Base-by-base conservation (phyloP, 192 early-diverging fungal genomes). In the Paraglomus brasilianum region DNA sequence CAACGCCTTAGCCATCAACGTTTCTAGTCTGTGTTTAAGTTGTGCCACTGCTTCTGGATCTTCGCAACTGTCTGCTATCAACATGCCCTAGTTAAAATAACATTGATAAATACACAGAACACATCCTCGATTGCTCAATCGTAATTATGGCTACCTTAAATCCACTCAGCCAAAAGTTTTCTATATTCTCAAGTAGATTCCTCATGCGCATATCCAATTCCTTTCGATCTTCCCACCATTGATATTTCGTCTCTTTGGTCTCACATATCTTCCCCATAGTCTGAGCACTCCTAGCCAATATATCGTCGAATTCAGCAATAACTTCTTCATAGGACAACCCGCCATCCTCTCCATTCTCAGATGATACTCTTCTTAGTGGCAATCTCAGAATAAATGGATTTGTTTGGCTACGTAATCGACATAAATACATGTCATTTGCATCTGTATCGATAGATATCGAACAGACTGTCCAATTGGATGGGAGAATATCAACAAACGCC, bases 201-300 rank as follows among this genome's bases (percentile, higher is more conserved):
- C 86, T 81, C 44, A 99, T 63, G 24, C 83, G 82, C 3, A 72
- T 70, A 75, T 99, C 94, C 15, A 98, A 70, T 22, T 65, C 62
- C n/a, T 84, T 78, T 21, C 97, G 81, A 7, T 70, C 75, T 47
- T 78, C 82, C 94, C 94, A 97, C 97, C 97, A 99, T 22, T 78
- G 63, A 8, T 79, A 73, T 60, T 92, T 92, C 45, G 94, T 88
- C 6, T 83, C 75, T 11, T 81, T 83, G 0, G 82, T 85, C 36
- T 69, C 49, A 64, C 78, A 83, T 36, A 56, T 68, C 44, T 74
- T 75, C 8, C 83, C 80, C 60, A 91, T 87, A 0, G 91, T 89
- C n/a, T 80, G 69, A 55, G 92, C 87, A 48, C 89, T 95, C 22
- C 70, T 75, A 8, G 72, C 55, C 40, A 97, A 85, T 50, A 96